Base-by-base conservation (phyloP, 129 eudicot species). In the Tanacetum coccineum region DNA sequence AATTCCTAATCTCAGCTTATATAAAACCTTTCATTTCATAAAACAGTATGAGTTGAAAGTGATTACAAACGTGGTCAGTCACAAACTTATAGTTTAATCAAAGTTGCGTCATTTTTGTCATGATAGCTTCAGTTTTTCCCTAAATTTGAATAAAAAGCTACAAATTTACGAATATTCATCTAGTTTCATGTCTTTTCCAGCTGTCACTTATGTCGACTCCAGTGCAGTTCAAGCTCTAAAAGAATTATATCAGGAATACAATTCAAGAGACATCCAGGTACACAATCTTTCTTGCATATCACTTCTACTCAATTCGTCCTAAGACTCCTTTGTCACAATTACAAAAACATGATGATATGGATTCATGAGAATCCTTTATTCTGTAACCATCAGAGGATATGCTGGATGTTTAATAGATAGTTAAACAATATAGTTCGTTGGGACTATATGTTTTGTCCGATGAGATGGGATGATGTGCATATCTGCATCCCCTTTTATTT, bases 211-310 rank as follows among this genome's bases (percentile, higher is more conserved):
- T 67, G 81, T 93, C 13, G 98, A 93, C 79, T 86, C 96, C 28
- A 88, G 96, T 61, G 98, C 96, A 25, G 85, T 80, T 74, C 96
- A 88, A 82, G 86, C 98, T 62, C 62, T 93, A 54, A 86, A 84
- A 70, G 98, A 93, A 67, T 69, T 93, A 74, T 70, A 86, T 62
- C 86, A 78, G 13, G 98, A 93, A 70, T 93, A 93, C 86, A 84
- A 82, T 70, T 86, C 87, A n/a, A 75, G 98, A 44, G 87, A 83
- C 77, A 88, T 93, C 77, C 96, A 92, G 92, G 98, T 92, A 30
- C 49, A 52, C 6, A 22, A 4, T 48, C 26, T 59, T 65, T 64
- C 17, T 32, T 60, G 28, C 66, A 15, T 66, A 11, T 30, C n/a
- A 20, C n/a, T 55, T 54, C 15, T 55, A 55, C 57, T 20, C 60